These are phyloP conservation scores for Pseudocercospora macadamiae DNA, from an alignment of 2,329 filamentous ascomycete species.

Conservation along the genomic window DNA sequence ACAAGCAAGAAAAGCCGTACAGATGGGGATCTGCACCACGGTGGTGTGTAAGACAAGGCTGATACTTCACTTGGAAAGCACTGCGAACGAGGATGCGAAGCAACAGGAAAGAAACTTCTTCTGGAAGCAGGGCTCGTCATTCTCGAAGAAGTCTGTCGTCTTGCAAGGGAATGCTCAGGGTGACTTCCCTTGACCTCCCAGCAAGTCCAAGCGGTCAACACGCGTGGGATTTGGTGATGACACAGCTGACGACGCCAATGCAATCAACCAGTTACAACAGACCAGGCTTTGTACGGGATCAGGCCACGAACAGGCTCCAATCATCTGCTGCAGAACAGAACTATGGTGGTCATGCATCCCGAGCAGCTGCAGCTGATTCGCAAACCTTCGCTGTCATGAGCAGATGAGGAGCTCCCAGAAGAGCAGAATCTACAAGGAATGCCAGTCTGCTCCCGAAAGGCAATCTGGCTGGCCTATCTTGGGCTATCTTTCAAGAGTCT, in stretches of 20 bases:
- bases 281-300: neutral
- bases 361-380: neutral
- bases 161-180: neutral
- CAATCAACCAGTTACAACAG: neutral
- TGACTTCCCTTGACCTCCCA: neutral
- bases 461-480: conserved; percentile 4
- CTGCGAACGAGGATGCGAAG: neutral
- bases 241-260: neutral
- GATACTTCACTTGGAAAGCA: neutral
- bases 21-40: neutral
- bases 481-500: neutral
- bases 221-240: neutral
- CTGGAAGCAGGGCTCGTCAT: neutral
- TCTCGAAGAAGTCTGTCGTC: neutral
- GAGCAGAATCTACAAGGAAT: neutral
- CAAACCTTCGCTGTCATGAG: neutral
- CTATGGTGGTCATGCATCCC: neutral
- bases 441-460: conserved; percentile 1
- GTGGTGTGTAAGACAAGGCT: neutral
- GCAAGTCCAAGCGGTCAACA: neutral
- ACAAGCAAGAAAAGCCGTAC: neutral
- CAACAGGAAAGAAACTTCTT: neutral
- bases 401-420: neutral
- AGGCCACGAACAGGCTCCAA: neutral
- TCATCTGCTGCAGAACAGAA: neutral